A percentile compares a stretch with the other conserved stretches of the same genome.
phyloP scores from a whole-genome alignment of 2,329 filamentous ascomycete species.

The Pseudogymnoascus sp. region DNA sequence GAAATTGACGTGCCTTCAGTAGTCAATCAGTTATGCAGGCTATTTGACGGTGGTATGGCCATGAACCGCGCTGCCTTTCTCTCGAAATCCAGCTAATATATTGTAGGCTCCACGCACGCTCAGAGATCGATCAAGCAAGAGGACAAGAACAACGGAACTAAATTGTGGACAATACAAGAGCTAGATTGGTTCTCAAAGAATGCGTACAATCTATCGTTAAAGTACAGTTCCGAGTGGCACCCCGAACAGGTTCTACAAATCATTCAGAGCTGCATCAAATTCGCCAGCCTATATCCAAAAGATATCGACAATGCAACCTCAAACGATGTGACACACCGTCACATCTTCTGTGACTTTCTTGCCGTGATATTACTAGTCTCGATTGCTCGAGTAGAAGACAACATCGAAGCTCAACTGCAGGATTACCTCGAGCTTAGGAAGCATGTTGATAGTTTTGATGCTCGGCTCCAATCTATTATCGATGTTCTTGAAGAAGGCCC shows the following conservation, averaged over 20 bases:
- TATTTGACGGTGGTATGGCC: constrained; percentile 43
- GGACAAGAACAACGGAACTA: constrained; percentile 33
- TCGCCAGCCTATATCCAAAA: constrained; percentile 45
- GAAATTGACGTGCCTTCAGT: constrained; percentile 13
- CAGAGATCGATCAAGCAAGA: constrained; percentile 36
- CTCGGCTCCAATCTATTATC: constrained; percentile 34
- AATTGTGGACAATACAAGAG: constrained; percentile 38
- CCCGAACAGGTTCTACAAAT: constrained; percentile 50
- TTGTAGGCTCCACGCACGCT: constrained; percentile 28
- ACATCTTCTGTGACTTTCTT: constrained; percentile 66
- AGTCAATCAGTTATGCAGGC: constrained; percentile 45
- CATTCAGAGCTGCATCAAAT: constrained; percentile 43
- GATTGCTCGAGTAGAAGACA: constrained; percentile 45
- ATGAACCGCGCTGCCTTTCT: background rate
- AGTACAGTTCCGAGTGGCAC: constrained; percentile 48
- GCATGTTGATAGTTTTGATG: constrained; percentile 54
- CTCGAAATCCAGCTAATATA: constrained; percentile 8
- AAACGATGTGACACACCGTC: constrained; percentile 49
- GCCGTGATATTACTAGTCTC: constrained; percentile 45
- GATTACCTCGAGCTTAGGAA: constrained; percentile 55
- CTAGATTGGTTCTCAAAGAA: constrained; percentile 80
- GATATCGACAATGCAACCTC: constrained; percentile 36
- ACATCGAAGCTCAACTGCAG: constrained; percentile 45
- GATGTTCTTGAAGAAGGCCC: constrained; percentile 37
- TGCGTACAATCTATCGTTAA: constrained; percentile 69